Percentiles rank a stretch among this genome's conserved stretches.
phyloP scores from a whole-genome alignment of 1,284 basidiomycete species.

The Moesziomyces sp. region DNA sequence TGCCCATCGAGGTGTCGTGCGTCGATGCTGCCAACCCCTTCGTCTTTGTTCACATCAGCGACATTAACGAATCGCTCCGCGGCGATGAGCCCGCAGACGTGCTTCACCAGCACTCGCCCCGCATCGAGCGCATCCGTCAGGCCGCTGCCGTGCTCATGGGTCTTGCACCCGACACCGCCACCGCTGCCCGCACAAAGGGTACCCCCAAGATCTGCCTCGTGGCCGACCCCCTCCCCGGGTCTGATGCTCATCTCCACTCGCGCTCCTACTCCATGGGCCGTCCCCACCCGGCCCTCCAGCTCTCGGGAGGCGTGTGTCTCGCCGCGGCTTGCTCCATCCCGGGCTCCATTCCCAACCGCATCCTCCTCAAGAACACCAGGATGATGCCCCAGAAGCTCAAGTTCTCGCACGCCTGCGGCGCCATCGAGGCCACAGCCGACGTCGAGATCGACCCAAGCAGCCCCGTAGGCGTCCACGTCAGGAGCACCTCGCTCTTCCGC shows the following conservation, averaged over 20 bases:
- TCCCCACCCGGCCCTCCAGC: conserved; percentile 17
- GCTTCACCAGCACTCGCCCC: conserved; percentile 26
- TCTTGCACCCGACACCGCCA: conserved; percentile 8
- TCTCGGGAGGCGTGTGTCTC: conserved; percentile 17
- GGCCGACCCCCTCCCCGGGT: conserved; percentile 2
- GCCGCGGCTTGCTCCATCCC: conserved; percentile 21
- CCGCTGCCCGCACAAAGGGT: conserved; percentile 11
- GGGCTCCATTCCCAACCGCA: conserved; percentile 13
- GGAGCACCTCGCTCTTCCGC: conserved; percentile 19
- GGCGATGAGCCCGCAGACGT: conserved; percentile 3
- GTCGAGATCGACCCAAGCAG: conserved; percentile 16
- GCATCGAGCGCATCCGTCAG: conserved; percentile 41
- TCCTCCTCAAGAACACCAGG: conserved; percentile 6
- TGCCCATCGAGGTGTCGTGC: conserved; percentile 34
- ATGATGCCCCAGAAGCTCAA: conserved; percentile 16
- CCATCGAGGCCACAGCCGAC: conserved; percentile 19
- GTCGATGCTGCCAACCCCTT: conserved; percentile 56
- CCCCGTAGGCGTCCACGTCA: conserved; percentile 13
- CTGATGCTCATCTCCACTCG: conserved; percentile 4
- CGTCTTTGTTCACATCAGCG: conserved; percentile 45
- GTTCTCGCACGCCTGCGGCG: conserved; percentile 16
- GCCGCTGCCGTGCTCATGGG: conserved; percentile 28
- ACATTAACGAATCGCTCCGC: conserved; percentile 7
- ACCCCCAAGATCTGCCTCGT: conserved; percentile 60
- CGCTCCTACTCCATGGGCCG: conserved; percentile 18